Evolutionary conservation across 192 early-diverging fungal genomes (phyloP).

Genomic region (Helicostylum pulchrum): DNA sequence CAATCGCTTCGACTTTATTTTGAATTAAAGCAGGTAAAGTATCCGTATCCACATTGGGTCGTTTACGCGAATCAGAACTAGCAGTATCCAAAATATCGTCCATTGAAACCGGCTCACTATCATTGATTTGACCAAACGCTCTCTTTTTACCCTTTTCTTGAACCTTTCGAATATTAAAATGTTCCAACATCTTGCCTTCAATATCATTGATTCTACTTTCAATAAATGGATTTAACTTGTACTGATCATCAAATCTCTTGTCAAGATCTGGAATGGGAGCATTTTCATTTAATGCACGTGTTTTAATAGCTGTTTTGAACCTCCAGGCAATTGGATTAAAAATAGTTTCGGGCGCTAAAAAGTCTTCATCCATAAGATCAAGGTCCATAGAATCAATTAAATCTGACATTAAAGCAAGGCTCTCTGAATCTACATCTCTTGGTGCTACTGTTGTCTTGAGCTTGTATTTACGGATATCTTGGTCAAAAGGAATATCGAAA

Average conservation of each 20-base stretch:
- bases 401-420: not conserved
- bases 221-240: slow-evolving; percentile 43
- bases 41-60: slow-evolving; percentile 6
- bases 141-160: slow-evolving; percentile 17
- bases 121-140: not conserved
- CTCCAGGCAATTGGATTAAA: slow-evolving; percentile 63
- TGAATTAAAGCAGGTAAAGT: slow-evolving; percentile 31
- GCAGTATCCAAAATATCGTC: slow-evolving; percentile 8
- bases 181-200: slow-evolving; percentile 40
- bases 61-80: not conserved
- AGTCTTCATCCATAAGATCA: slow-evolving; percentile 32
- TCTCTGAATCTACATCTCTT: not conserved
- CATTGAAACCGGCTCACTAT: not conserved
- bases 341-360: slow-evolving; percentile 46
- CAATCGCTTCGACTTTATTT: slow-evolving; percentile 40
- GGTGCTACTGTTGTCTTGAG: slow-evolving; percentile 45
- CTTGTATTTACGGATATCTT: slow-evolving; percentile 56
- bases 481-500: slow-evolving; percentile 57
- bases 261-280: slow-evolving; percentile 51
- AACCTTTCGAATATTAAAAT: slow-evolving; percentile 44
- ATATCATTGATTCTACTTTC: slow-evolving; percentile 39
- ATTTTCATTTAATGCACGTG: slow-evolving; percentile 56
- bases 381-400: not conserved
- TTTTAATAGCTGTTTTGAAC: slow-evolving; percentile 52
- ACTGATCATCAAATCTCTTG: slow-evolving; percentile 40